A percentile compares a stretch with the other conserved stretches of the same genome.
Evolutionary conservation across 129 eudicot species (phyloP).

Genomic region (Deinandra increscens): DNA sequence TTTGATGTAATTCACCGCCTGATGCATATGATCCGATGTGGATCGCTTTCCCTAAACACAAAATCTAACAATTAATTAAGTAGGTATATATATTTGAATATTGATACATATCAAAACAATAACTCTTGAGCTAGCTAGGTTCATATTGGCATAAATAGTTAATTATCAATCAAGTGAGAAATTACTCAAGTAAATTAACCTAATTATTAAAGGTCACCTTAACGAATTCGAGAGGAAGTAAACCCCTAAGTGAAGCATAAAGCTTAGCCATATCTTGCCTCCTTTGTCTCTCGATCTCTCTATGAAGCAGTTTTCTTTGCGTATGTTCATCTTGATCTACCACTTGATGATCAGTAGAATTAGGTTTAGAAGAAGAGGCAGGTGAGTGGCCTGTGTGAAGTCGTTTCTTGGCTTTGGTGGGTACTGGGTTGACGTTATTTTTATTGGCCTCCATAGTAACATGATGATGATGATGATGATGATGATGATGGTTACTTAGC

Average conservation of each 20-base stretch:
- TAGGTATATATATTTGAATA: background rate
- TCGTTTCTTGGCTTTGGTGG: slow-evolving; percentile 26
- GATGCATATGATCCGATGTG: slow-evolving; percentile 57
- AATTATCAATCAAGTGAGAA: background rate
- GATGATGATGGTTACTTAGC: slow-evolving; percentile 12
- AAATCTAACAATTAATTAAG: background rate
- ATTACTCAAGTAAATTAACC: background rate
- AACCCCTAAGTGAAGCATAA: slow-evolving; percentile 59
- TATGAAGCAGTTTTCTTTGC: slow-evolving; percentile 44
- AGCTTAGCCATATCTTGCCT: slow-evolving; percentile 72
- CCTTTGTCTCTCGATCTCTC: slow-evolving; percentile 61
- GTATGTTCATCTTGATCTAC: slow-evolving; percentile 15
- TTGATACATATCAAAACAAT: background rate
- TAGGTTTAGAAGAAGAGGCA: slow-evolving; percentile 30
- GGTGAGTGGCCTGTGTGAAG: slow-evolving; percentile 22
- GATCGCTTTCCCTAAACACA: slow-evolving; percentile 59
- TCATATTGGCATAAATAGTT: background rate
- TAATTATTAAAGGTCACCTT: slow-evolving; percentile 35
- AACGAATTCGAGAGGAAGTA: slow-evolving; percentile 65
- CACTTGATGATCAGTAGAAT: slow-evolving; percentile 22
- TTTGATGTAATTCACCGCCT: slow-evolving; percentile 54
- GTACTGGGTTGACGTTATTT: slow-evolving; percentile 9
- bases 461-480: slow-evolving; percentile 21
- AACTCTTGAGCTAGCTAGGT: background rate
- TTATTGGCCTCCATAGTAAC: slow-evolving; percentile 19